phyloP scores from a whole-genome alignment of 352 stramenopile species.

The Poterioochromonas sp. region DNA sequence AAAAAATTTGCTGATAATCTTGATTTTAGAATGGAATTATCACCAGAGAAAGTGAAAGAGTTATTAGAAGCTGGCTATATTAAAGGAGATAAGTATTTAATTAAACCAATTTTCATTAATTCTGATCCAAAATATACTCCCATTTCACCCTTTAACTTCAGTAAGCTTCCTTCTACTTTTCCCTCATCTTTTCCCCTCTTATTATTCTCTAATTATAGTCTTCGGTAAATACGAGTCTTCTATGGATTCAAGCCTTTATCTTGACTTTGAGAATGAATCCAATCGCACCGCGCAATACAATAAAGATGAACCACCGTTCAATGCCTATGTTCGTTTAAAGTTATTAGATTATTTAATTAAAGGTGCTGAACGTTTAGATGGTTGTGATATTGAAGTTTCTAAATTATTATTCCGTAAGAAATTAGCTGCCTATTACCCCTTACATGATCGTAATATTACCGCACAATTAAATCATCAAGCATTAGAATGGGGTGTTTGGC shows the following conservation, averaged over 20 bases:
- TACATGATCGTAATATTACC: background rate
- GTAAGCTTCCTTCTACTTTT: background rate
- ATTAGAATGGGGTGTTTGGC: background rate
- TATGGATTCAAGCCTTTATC: background rate
- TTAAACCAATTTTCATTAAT: background rate
- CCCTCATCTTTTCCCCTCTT: background rate
- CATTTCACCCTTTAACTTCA: background rate
- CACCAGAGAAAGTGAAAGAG: background rate
- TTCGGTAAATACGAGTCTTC: background rate
- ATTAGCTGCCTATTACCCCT: background rate
- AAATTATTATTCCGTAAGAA: constrained; percentile 1
- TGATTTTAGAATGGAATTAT: background rate
- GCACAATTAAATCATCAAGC: background rate
- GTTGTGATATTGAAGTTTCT: background rate
- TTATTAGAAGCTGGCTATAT: no score
- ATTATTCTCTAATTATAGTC: background rate
- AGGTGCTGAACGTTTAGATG: background rate
- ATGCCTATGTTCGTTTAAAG: constrained; percentile 3
- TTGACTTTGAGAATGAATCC: background rate
- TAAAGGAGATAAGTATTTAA: background rate
- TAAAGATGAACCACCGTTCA: background rate
- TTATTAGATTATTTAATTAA: constrained; percentile 7
- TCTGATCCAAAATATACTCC: background rate
- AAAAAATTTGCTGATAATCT: constrained; percentile 6
- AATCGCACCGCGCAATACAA: background rate